Base-by-base conservation (phyloP, 1,284 basidiomycete genomes). In the Wallemia mellicola region DNA sequence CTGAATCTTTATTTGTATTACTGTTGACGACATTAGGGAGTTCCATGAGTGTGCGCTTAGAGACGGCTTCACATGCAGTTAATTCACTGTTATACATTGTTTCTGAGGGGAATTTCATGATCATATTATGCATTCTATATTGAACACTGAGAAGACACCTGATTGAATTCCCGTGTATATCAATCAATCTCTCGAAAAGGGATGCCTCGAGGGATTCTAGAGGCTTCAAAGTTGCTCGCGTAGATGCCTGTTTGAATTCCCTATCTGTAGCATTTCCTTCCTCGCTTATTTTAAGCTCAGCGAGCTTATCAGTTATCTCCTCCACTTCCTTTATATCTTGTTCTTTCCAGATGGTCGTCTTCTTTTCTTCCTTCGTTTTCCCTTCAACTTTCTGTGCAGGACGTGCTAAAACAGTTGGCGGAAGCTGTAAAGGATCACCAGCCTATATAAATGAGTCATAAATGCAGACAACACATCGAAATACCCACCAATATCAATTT, bases 101-200 rank as follows among this genome's bases (percentile, higher is more conserved):
- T 61, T 76, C 72, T 0, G 86, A 91, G 0, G 92, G 92, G 68
- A 92, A 96, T 2, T 75, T 70, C 63, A 86, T 89, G 60, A 96
- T 95, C 55, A 77, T 74, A 1, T 75, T 72, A 22, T 88, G 87
- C 64, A 58, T 85, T 83, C 86, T 78, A 67, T 91, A 87, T 70
- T 91, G 86, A 1, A 86, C 74, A 28, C 80, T 78, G 24, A 98
- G 77, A 76, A 96, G 81, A 7, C 81, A 76, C 67, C 94, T 94
- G 69, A 92, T 81, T 1, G 75, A 73, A 0, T 77, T 70, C 0
- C 91, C 89, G 64, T 89, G 91, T 74, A 92, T 81, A 58, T 74
- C 75, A 67, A 96, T 84, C 1, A 95, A 72, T 3, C 92, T 78
- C 62, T 91, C 86, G 66, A 98, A 98, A 26, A 96, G 73, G 0